phyloP scores from a whole-genome alignment of 805 yeast species.

The Metschnikowia drakensbergensis region DNA sequence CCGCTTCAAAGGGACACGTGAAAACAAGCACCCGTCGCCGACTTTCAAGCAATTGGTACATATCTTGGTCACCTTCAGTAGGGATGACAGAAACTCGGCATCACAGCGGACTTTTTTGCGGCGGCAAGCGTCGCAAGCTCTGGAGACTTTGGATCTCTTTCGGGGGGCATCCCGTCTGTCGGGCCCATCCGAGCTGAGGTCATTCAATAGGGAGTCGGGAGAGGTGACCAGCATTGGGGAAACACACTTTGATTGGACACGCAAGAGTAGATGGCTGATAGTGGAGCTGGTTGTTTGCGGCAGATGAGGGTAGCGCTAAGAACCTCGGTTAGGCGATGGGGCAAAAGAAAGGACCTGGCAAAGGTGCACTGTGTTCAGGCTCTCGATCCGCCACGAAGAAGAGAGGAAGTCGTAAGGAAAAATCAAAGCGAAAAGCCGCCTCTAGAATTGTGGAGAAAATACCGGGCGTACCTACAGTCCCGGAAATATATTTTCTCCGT shows the following conservation, averaged over 20 bases:
- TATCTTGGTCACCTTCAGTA: constrained; percentile 45
- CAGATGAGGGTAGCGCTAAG: neutral
- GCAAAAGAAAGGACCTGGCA: neutral
- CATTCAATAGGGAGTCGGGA: constrained; percentile 7
- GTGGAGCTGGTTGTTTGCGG: neutral
- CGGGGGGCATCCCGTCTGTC: constrained; percentile 30
- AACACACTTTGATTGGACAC: neutral
- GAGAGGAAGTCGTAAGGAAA: constrained; percentile 1
- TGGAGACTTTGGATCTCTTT: constrained; percentile 66
- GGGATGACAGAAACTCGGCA: constrained; percentile 46
- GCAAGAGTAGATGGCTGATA: neutral
- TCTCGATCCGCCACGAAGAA: neutral
- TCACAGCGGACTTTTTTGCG: constrained; percentile 70
- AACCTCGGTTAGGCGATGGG: neutral
- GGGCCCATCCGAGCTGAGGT: neutral
- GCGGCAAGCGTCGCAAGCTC: constrained; percentile 81
- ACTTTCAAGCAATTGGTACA: constrained; percentile 64
- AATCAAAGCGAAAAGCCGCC: neutral
- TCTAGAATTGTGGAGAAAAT: constrained; percentile 9
- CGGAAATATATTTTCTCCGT: constrained; percentile 19
- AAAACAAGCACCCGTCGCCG: constrained; percentile 61
- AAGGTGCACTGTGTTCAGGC: neutral
- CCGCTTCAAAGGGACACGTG: constrained; percentile 68
- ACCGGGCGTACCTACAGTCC: constrained; percentile 8
- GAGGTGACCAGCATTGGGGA: constrained; percentile 1